Base-by-base conservation (phyloP, 2,329 filamentous ascomycete genomes). In the Huntiella bhutanensis region DNA sequence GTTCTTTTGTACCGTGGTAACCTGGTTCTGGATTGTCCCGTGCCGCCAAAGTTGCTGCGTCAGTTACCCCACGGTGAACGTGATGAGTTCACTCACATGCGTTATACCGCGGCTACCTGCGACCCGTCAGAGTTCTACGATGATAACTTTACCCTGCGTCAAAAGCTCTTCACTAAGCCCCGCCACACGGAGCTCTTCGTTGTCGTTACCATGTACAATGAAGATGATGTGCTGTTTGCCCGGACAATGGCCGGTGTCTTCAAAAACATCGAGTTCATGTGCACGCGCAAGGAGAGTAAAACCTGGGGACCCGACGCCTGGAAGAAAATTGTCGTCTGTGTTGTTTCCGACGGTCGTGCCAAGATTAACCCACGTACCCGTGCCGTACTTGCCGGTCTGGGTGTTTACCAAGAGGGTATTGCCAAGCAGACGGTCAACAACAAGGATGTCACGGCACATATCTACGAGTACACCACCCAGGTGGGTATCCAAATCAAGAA, bases 291-390 rank as follows among this genome's bases (percentile, higher is more conserved):
- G 46, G 88, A 91, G 60, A 94, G 86, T 4, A 76, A 91, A 49
- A 96, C 87, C 0, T 98, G 91, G 91, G 92, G 91, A 35, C 92
- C 94, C 55, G 77, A 84, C 45, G 91, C 91, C 4, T 98, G 91
- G 91, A 85, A 98, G 63, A 98, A 98, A 68, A 95, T 98, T 57
- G 91, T 98, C 0, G 88, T 98, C 0, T 95, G 86, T 59, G 82
- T 98, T 57, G 87, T 98, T 49, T 87, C 86, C 1, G 91, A 98
- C 59, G 91, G 91, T 16, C 81, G 92, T 56, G 78, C 82, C 53
- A 86, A 67, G 62, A 88, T 98, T 32, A 85, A 98, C 59, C 85
- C 86, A 10, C 74, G 91, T 48, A 96, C 91, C 0, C 72, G 98
- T 1, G 92, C 98, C 59, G 91, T 86, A 4, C 66, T 98, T 51